Percentiles rank a stretch among this genome's conserved stretches.
phyloP scores from a whole-genome alignment of 768 basidiomycete genomes.

The Trametes maxima region DNA sequence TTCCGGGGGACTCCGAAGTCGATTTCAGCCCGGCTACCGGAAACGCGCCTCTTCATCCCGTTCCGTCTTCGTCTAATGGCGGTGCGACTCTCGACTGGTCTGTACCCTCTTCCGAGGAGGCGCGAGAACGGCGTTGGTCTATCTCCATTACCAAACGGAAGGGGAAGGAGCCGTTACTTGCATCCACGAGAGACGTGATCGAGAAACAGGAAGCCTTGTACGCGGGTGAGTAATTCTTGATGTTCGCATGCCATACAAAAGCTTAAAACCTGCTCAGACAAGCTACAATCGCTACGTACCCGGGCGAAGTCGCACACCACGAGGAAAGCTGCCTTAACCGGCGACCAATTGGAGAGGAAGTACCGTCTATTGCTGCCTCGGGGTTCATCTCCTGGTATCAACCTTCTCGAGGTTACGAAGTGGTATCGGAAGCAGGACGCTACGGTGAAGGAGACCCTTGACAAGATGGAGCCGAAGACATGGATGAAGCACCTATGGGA shows the following conservation, averaged over 20 bases:
- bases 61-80: slow-evolving; percentile 69
- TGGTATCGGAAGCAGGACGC: slow-evolving; percentile 63
- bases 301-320: slow-evolving; percentile 54
- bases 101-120: slow-evolving; percentile 55
- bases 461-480: slow-evolving; percentile 67
- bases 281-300: slow-evolving; percentile 54
- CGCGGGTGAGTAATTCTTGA: slow-evolving; percentile 44
- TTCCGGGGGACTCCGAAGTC: slow-evolving; percentile 46
- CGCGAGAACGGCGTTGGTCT: slow-evolving; percentile 66
- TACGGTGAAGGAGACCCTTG: slow-evolving; percentile 52
- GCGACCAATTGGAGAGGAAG: slow-evolving; percentile 65
- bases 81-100: slow-evolving; percentile 77
- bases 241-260: not conserved
- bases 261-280: slow-evolving; percentile 44
- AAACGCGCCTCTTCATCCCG: slow-evolving; percentile 53
- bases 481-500: slow-evolving; percentile 73
- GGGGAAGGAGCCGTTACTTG: slow-evolving; percentile 52
- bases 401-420: slow-evolving; percentile 51
- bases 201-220: slow-evolving; percentile 65
- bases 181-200: slow-evolving; percentile 45
- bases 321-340: slow-evolving; percentile 65
- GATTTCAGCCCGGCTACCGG: slow-evolving; percentile 73
- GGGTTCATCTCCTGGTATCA: slow-evolving; percentile 40
- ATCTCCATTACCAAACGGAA: slow-evolving; percentile 60
- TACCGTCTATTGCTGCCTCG: slow-evolving; percentile 55